Base-by-base conservation (phyloP, 1,284 basidiomycete genomes). In the Microstroma glucosiphilum region DNA sequence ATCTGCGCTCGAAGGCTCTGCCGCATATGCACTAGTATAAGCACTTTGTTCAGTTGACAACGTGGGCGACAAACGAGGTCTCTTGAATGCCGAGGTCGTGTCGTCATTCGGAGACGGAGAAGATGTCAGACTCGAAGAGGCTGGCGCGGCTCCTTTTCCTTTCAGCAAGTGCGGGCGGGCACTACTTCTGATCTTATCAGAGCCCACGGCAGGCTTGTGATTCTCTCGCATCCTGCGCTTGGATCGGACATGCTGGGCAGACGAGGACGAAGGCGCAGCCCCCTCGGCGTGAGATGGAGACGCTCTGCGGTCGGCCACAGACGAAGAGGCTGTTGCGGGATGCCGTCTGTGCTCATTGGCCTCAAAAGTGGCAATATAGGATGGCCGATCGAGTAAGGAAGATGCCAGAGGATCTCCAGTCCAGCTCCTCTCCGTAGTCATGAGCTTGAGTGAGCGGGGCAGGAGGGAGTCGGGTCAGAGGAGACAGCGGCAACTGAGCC, bases 361-460 rank as follows among this genome's bases (percentile, higher is more conserved):
- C 13, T 54, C 51, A 26, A 54, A 54, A 4, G 51, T 54, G 25
- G 51, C 51, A 21, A 54, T 23, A 21, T 54, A 54, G 17, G 21
- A 23, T 6, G 51, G 51, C 51, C 26, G 19, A 15, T 54, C 51
- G 51, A 54, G 51, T 6, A 54, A 21, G 25, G 51, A 25, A 21
- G 51, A 54, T 7, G 7, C 51, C 21, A 26, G 6, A 6, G 51
- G 26, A 25, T 54, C 51, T 15, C 51, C 51, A 13, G 51, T 23
- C 51, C 51, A 54, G 15, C 13, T 54, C 19, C 51, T 17, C 21
- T 54, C 51, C 7, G 26, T 54, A 3, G 43, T 12, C 43, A 48
- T 48, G 43, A 37, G 30, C 30, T 9, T 9, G 9, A 37, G 30
- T 37, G 30, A 4, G 4, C 30, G 30, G 30, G 9, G 30, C 30